Evolutionary conservation across 495 filamentous ascomycete genomes (phyloP).

Genomic region (Letharia lupina): DNA sequence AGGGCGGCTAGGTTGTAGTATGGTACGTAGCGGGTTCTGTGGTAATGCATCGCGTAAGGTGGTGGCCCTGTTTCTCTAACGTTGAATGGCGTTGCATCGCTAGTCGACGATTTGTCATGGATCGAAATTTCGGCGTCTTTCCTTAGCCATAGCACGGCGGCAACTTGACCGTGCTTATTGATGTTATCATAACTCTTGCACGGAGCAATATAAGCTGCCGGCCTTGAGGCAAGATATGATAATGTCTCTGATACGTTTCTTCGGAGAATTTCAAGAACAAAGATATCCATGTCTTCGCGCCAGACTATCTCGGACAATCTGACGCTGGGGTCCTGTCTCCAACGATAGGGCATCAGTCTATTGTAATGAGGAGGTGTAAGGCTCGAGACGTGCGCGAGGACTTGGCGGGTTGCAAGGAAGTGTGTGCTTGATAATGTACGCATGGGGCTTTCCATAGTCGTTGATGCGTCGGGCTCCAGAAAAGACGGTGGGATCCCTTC

Average conservation of each 20-base stretch:
- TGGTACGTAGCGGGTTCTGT: slow-evolving; percentile 33
- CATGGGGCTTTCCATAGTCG: background rate
- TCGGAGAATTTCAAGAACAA: slow-evolving; percentile 48
- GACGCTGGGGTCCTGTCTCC: slow-evolving; percentile 31
- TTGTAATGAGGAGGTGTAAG: slow-evolving; percentile 24
- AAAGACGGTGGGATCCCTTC: background rate
- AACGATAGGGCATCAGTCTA: slow-evolving; percentile 32
- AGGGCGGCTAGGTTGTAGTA: slow-evolving; percentile 38
- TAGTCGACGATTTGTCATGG: background rate
- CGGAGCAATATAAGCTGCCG: slow-evolving; percentile 24
- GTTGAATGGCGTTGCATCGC: background rate
- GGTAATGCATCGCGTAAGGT: slow-evolving; percentile 13
- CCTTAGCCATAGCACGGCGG: slow-evolving; percentile 29
- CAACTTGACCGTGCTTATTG: slow-evolving; percentile 26
- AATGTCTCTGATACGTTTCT: slow-evolving; percentile 38
- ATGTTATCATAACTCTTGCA: slow-evolving; percentile 36
- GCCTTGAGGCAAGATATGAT: slow-evolving; percentile 23
- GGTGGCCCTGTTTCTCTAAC: slow-evolving; percentile 22
- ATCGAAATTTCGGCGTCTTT: background rate
- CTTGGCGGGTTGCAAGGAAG: slow-evolving; percentile 15
- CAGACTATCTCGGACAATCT: slow-evolving; percentile 41
- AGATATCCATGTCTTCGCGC: slow-evolving; percentile 60
- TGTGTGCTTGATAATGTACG: slow-evolving; percentile 19
- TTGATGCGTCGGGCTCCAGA: slow-evolving; percentile 7
- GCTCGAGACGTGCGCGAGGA: slow-evolving; percentile 14